Evolutionary conservation across 2,329 filamentous ascomycete species (phyloP).

Genomic region (Nakataea oryzae): DNA sequence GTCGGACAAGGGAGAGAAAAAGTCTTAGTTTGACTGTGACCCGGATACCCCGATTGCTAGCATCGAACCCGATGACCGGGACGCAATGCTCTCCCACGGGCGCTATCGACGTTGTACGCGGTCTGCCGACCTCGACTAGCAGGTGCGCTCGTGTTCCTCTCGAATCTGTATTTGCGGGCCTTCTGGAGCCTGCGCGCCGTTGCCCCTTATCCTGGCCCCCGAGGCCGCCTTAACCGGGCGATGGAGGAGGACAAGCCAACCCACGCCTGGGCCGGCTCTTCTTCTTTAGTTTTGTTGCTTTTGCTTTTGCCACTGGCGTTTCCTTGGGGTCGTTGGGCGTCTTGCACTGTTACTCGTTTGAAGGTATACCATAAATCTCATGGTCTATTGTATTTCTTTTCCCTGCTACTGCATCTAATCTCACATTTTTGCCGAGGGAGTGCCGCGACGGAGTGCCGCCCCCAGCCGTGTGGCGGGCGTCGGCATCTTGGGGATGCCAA

Average conservation of each 20-base stretch:
- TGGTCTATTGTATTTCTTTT: background rate
- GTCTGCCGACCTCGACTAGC: no score
- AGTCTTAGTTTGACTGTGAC: background rate
- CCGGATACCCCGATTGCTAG: background rate
- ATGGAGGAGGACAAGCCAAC: background rate
- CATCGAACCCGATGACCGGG: background rate
- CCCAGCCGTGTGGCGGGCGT: no score
- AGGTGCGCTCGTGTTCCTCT: background rate
- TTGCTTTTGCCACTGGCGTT: background rate
- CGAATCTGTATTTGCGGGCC: background rate
- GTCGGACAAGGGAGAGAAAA: background rate
- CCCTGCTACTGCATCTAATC: background rate
- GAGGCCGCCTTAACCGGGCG: no score
- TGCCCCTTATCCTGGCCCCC: no score
- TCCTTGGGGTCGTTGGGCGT: background rate
- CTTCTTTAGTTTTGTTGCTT: background rate
- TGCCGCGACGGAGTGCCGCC: no score
- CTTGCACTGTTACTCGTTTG: background rate
- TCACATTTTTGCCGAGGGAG: no score
- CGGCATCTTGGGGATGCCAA: no score
- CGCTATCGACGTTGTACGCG: background rate
- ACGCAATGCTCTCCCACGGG: background rate
- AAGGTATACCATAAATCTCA: background rate
- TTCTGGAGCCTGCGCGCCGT: background rate
- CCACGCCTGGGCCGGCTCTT: background rate